Evolutionary conservation across 2,329 filamentous ascomycete species (phyloP).

Genomic region (Zarea fungicola): DNA sequence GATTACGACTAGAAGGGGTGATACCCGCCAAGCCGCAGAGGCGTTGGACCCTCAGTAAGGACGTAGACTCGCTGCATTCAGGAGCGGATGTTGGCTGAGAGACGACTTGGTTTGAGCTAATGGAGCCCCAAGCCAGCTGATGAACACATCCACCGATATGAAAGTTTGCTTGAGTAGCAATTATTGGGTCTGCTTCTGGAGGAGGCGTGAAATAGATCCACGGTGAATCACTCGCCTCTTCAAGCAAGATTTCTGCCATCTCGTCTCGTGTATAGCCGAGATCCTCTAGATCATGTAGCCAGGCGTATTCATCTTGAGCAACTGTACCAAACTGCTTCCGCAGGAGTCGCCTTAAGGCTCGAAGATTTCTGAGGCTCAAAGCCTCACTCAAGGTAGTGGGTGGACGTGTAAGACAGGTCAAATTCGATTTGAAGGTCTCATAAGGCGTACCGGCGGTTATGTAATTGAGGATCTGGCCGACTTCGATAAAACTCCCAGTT

Average conservation of each 20-base stretch:
- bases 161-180: not conserved
- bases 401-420: no score
- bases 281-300: not conserved
- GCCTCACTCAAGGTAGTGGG: no score
- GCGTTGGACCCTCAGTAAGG: not conserved
- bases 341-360: no score
- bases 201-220: not conserved
- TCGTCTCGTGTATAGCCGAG: not conserved
- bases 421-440: no score
- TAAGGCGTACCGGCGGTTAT: no score
- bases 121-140: not conserved
- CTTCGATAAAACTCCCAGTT: no score
- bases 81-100: not conserved
- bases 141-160: not conserved
- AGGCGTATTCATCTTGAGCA: not conserved
- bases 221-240: not conserved
- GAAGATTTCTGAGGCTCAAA: no score
- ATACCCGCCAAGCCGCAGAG: not conserved
- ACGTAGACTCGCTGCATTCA: not conserved
- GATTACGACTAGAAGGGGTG: not conserved
- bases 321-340: no score
- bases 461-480: no score
- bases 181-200: not conserved
- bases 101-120: not conserved
- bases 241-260: not conserved